phyloP scores from a whole-genome alignment of 192 early-diverging fungal genomes.

The Coemansia sp. region DNA sequence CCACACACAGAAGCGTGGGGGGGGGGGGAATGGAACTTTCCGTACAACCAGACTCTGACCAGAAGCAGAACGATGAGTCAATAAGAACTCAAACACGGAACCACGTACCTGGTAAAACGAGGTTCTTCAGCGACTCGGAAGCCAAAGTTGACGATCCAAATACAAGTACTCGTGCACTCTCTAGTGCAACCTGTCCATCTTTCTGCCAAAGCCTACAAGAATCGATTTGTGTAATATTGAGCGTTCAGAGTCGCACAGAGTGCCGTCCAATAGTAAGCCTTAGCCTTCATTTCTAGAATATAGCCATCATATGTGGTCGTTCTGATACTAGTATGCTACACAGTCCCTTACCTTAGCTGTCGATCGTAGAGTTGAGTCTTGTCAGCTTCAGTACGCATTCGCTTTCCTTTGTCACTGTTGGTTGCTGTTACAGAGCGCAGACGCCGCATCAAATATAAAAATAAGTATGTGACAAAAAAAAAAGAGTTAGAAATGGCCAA shows the following conservation, averaged over 20 bases:
- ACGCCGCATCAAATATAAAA: conserved; percentile 32
- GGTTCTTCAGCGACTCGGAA: conserved; percentile 91
- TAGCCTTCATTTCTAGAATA: too few species aligned
- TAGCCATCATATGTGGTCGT: too few species aligned
- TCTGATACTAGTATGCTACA: not conserved
- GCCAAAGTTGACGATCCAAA: conserved; percentile 82
- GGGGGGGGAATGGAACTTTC: too few species aligned
- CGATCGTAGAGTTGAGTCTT: conserved; percentile 45
- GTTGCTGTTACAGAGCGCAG: conserved; percentile 18
- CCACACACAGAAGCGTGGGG: too few species aligned
- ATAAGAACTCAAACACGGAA: not conserved
- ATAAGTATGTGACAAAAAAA: not conserved
- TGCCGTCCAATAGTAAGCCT: too few species aligned
- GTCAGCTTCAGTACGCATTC: conserved; percentile 46
- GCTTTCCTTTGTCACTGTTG: conserved; percentile 20
- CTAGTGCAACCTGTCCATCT: conserved; percentile 85
- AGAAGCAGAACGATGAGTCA: too few species aligned
- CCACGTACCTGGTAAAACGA: conserved; percentile 85
- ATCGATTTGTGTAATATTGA: not conserved
- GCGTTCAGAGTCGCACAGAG: not conserved
- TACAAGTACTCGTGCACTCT: conserved; percentile 78
- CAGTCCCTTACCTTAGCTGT: conserved; percentile 35
- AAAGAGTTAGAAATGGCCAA: too few species aligned
- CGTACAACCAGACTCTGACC: too few species aligned
- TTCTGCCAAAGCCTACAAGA: conserved; percentile 85